A percentile compares a stretch with the other conserved stretches of the same genome.
Evolutionary conservation across 2,329 filamentous ascomycete species (phyloP).

Genomic region (Parascedosporium putredinis): DNA sequence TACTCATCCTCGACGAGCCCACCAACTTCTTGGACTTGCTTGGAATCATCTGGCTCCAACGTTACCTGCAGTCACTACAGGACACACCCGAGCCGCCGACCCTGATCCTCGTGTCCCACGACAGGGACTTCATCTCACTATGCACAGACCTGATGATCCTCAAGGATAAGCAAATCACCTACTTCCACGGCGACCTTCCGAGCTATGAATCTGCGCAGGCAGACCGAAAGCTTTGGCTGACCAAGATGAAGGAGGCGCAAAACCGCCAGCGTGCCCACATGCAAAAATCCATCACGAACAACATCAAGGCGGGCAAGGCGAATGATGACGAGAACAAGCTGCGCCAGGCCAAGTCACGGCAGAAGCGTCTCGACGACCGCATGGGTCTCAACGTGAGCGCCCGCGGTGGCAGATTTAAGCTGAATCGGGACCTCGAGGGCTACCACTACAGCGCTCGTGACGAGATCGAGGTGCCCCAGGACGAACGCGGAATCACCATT

Average conservation of each 20-base stretch:
- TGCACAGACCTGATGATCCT: conserved; percentile 71
- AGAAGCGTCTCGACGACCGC: conserved; percentile 75
- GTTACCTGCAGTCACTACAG: conserved; percentile 51
- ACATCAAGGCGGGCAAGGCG: conserved; percentile 63
- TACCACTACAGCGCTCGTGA: conserved; percentile 47
- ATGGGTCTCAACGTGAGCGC: conserved; percentile 66
- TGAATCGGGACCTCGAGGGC: conserved; percentile 62
- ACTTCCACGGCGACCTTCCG: conserved; percentile 65
- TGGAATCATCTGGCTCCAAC: conserved; percentile 76
- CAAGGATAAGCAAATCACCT: conserved; percentile 58
- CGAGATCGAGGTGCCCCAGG: conserved; percentile 61
- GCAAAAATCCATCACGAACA: conserved; percentile 64
- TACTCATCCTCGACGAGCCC: conserved; percentile 76
- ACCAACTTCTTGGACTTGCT: conserved; percentile 79
- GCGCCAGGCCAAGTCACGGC: conserved; percentile 71
- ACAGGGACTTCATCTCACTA: conserved; percentile 68
- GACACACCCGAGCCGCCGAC: conserved; percentile 48
- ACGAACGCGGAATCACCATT: conserved; percentile 48
- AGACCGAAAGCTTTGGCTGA: conserved; percentile 57
- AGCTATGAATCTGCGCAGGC: conserved; percentile 59
- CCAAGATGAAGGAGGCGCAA: conserved; percentile 70
- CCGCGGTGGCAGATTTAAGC: conserved; percentile 66
- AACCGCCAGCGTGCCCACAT: conserved; percentile 74
- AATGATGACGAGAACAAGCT: conserved; percentile 78
- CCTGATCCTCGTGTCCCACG: conserved; percentile 72